These are phyloP conservation scores for Borovskyia barvae DNA, from an alignment of 208 protist genomes.

Conservation along the genomic window DNA sequence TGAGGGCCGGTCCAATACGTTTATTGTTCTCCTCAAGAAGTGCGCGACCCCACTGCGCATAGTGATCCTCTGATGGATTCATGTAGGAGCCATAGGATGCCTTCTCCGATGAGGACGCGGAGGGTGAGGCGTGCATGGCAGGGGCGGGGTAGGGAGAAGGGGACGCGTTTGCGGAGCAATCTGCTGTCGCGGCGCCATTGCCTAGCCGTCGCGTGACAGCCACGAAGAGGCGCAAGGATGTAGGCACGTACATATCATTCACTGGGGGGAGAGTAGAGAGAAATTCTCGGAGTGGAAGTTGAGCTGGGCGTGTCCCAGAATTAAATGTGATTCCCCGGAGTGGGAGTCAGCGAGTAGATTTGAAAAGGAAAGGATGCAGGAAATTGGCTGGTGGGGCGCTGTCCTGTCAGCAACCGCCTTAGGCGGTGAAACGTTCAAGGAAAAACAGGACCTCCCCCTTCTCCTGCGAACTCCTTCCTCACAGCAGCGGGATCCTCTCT, in stretches of 20 bases:
- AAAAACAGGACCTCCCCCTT: no score
- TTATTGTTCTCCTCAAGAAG: slow-evolving; percentile 79
- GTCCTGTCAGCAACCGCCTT: no score
- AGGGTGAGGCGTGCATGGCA: neutral
- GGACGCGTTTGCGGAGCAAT: neutral
- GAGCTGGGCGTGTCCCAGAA: no score
- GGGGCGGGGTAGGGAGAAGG: neutral
- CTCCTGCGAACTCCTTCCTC: no score
- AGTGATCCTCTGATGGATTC: slow-evolving; percentile 64
- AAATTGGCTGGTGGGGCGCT: no score
- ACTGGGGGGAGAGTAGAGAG: no score
- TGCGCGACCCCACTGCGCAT: slow-evolving; percentile 69
- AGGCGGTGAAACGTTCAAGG: no score
- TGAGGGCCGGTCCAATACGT: slow-evolving; percentile 80
- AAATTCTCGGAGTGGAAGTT: no score
- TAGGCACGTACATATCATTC: slow-evolving; percentile 4
- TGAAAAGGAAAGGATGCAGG: no score
- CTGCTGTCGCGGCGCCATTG: neutral
- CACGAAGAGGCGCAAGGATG: slow-evolving; percentile 9
- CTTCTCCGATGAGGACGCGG: neutral
- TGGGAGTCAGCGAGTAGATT: no score
- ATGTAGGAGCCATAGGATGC: slow-evolving; percentile 20
- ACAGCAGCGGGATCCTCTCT: no score
- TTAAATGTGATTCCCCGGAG: no score
- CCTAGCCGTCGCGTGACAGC: slow-evolving; percentile 9